Evolutionary conservation across 2,329 filamentous ascomycete species (phyloP).

Genomic region (Fusarium paranaense): DNA sequence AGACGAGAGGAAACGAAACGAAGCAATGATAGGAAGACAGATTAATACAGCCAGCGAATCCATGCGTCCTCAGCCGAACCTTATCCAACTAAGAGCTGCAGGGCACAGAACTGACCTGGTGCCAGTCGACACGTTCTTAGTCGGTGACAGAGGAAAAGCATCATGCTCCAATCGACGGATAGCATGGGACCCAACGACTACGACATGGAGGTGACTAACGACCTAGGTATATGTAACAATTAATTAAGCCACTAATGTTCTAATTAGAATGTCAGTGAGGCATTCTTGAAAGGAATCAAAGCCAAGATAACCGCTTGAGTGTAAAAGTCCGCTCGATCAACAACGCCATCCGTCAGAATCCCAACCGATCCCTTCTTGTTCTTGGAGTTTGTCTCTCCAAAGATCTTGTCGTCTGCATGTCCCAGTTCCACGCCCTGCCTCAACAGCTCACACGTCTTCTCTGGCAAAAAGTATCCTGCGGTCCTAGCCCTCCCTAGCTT

Average conservation of each 20-base stretch:
- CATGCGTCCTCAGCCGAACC: no score
- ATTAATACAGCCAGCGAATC: no score
- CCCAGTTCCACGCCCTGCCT: constrained; percentile 53
- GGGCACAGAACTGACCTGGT: no score
- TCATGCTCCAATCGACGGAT: neutral
- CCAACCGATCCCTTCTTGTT: constrained; percentile 54
- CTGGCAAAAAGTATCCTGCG: constrained; percentile 51
- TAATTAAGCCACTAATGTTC: neutral
- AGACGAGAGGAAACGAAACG: no score
- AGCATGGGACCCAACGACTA: neutral
- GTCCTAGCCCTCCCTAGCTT: constrained; percentile 53
- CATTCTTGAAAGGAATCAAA: constrained; percentile 55
- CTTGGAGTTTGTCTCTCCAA: constrained; percentile 53
- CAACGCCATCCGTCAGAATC: constrained; percentile 52
- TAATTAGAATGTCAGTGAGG: constrained; percentile 46
- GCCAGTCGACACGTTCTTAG: no score
- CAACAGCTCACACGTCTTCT: constrained; percentile 51
- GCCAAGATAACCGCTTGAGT: constrained; percentile 54
- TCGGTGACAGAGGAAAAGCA: neutral
- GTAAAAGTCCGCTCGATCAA: constrained; percentile 53
- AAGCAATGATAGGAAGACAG: no score
- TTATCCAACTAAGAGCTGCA: no score
- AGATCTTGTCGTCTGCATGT: constrained; percentile 53
- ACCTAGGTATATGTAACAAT: neutral
- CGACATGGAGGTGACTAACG: neutral